These are phyloP conservation scores for Xylaria acuta DNA, from an alignment of 495 filamentous ascomycete species.

Conservation along the genomic window DNA sequence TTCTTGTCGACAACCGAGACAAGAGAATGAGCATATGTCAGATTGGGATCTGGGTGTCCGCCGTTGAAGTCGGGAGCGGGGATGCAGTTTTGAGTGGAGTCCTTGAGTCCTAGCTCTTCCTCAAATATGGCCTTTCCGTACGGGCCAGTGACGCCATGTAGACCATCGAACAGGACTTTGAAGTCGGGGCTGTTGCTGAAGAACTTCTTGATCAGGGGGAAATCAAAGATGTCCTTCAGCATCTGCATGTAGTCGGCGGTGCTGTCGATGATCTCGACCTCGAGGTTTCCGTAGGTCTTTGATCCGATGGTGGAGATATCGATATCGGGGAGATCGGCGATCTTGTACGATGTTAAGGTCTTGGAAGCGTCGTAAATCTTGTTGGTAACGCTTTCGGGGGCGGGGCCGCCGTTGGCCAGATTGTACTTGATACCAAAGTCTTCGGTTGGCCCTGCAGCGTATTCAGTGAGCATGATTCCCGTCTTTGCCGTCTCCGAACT, in stretches of 20 bases:
- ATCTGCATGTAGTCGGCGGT: constrained; percentile 90
- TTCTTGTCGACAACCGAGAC: constrained; percentile 93
- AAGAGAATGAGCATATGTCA: constrained; percentile 96
- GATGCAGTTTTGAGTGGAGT: constrained; percentile 90
- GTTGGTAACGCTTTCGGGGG: constrained; percentile 94
- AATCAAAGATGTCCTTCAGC: constrained; percentile 98
- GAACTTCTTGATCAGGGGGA: constrained; percentile 92
- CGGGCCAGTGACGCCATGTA: constrained; percentile 92
- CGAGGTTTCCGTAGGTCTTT: constrained; percentile 80
- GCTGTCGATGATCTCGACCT: constrained; percentile 94
- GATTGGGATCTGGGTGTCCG: constrained; percentile 96
- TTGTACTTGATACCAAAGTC: constrained; percentile 99
- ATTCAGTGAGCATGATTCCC: constrained; percentile 5
- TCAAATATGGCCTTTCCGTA: constrained; percentile 96
- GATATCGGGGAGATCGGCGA: constrained; percentile 82
- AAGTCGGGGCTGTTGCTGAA: constrained; percentile 84
- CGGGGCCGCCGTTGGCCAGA: constrained; percentile 91
- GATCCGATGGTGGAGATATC: constrained; percentile 84
- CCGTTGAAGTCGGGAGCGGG: constrained; percentile 94
- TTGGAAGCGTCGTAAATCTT: constrained; percentile 94
- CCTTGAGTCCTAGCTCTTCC: constrained; percentile 82
- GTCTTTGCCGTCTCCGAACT: constrained; percentile 39
- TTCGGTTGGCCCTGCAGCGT: constrained; percentile 74
- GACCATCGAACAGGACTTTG: constrained; percentile 94
- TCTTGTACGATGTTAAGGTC: constrained; percentile 87